phyloP scores from a whole-genome alignment of 2,329 filamentous ascomycete genomes.

The Aureobasidium pullulans region DNA sequence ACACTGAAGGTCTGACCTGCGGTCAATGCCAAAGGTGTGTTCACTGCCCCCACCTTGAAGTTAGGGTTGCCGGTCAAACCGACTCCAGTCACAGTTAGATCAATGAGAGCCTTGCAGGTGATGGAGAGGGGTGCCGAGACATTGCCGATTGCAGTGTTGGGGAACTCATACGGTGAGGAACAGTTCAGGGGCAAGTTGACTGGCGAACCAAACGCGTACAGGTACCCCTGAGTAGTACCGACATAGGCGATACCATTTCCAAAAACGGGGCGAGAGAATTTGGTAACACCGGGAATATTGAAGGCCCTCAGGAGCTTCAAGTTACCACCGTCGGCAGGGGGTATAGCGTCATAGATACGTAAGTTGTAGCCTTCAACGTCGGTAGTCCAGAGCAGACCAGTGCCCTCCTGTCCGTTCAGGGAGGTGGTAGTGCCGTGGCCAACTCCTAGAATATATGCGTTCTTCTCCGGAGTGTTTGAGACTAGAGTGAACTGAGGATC shows the following conservation, averaged over 20 bases:
- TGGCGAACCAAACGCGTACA: slow-evolving; percentile 52
- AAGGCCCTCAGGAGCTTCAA: slow-evolving; percentile 46
- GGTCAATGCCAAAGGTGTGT: slow-evolving; percentile 28
- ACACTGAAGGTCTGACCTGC: slow-evolving; percentile 34
- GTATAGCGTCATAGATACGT: slow-evolving; percentile 47
- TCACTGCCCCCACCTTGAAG: slow-evolving; percentile 29
- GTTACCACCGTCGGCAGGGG: slow-evolving; percentile 27
- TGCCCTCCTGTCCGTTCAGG: slow-evolving; percentile 46
- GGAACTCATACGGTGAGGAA: slow-evolving; percentile 43
- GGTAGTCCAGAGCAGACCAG: slow-evolving; percentile 50
- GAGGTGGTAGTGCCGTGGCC: slow-evolving; percentile 52
- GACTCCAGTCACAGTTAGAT: slow-evolving; percentile 36
- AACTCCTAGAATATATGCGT: slow-evolving; percentile 49
- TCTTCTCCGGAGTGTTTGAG: slow-evolving; percentile 42
- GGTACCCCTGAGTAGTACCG: slow-evolving; percentile 43
- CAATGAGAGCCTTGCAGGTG: slow-evolving; percentile 44
- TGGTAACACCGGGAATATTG: slow-evolving; percentile 45
- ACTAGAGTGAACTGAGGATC: slow-evolving; percentile 49
- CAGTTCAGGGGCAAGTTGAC: slow-evolving; percentile 50
- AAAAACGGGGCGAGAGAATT: slow-evolving; percentile 53
- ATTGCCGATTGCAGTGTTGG: slow-evolving; percentile 36
- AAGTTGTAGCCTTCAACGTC: slow-evolving; percentile 49
- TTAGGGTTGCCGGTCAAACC: slow-evolving; percentile 32
- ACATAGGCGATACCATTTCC: slow-evolving; percentile 50
- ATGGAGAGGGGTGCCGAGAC: slow-evolving; percentile 29